Percentiles rank a stretch among this genome's conserved stretches.
Evolutionary conservation across 176 grass and related monocot genomes (phyloP).

Genomic region (Neostapfia colusana): DNA sequence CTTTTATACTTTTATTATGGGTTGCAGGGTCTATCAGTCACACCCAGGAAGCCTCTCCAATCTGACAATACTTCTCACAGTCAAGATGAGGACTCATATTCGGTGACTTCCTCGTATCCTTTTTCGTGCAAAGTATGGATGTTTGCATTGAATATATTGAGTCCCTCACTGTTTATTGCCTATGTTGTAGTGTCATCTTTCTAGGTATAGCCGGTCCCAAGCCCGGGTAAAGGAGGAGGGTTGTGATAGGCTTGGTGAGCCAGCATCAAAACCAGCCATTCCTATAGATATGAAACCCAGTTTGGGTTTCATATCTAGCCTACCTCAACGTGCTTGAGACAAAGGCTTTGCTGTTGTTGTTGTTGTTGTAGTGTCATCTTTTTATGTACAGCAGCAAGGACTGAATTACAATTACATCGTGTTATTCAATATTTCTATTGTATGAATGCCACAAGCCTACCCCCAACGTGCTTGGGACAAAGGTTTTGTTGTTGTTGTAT

Average conservation of each 20-base stretch:
- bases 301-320: too few species aligned
- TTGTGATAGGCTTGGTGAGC: too few species aligned
- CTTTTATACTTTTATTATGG: constrained; percentile 10
- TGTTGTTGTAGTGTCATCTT: not conserved
- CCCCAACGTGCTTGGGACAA: too few species aligned
- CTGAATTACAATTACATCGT: not conserved
- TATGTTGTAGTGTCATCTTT: not conserved
- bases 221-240: too few species aligned
- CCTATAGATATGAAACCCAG: too few species aligned
- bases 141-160: constrained; percentile 12
- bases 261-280: too few species aligned
- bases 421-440: not conserved
- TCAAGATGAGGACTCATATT: constrained; percentile 65
- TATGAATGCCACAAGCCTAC: not conserved
- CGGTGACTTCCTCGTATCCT: constrained; percentile 82
- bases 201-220: not conserved
- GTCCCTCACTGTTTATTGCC: not conserved
- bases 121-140: constrained; percentile 10
- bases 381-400: not conserved
- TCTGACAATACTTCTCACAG: constrained; percentile 60
- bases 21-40: constrained; percentile 53
- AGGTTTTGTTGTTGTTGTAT: too few species aligned
- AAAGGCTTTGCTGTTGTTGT: too few species aligned
- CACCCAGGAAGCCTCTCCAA: constrained; percentile 56
- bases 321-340: too few species aligned